Conservation (phyloP, 169 alveolate genomes). For the Plasmodium knowlesi region DNA sequence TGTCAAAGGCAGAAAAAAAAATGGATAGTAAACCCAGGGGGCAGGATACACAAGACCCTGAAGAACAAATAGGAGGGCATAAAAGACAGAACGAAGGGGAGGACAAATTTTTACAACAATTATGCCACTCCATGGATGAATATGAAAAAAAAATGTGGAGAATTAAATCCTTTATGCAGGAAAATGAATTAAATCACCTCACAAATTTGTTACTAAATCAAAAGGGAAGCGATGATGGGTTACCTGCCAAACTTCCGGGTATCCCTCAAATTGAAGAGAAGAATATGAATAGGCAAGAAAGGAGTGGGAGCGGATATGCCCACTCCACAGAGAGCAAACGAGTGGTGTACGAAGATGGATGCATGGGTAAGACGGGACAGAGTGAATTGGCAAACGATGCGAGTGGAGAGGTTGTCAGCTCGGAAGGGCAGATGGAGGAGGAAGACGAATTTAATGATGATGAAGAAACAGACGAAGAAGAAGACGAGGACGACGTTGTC, state of each 20-base stretch:
- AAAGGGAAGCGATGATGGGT: background rate
- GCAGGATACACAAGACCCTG: background rate
- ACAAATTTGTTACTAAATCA: background rate
- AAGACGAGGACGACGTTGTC: background rate
- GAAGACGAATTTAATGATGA: background rate
- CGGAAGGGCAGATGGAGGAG: background rate
- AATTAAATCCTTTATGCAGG: background rate
- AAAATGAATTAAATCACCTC: background rate
- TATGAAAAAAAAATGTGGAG: background rate
- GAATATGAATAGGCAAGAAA: background rate
- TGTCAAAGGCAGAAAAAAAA: background rate
- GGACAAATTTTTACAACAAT: background rate
- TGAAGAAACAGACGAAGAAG: background rate
- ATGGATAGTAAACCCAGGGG: background rate
- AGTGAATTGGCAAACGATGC: background rate
- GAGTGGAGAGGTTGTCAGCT: background rate
- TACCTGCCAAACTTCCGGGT: background rate
- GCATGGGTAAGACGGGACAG: background rate
- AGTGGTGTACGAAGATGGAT: background rate
- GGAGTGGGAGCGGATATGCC: background rate
- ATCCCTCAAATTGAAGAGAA: background rate
- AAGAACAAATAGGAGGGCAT: background rate
- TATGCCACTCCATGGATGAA: constrained; percentile 29
- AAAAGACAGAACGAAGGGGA: background rate
- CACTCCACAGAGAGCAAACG: background rate